Base-by-base conservation (phyloP, 2,329 filamentous ascomycete genomes). In the Aphanoascus verrucosus region DNA sequence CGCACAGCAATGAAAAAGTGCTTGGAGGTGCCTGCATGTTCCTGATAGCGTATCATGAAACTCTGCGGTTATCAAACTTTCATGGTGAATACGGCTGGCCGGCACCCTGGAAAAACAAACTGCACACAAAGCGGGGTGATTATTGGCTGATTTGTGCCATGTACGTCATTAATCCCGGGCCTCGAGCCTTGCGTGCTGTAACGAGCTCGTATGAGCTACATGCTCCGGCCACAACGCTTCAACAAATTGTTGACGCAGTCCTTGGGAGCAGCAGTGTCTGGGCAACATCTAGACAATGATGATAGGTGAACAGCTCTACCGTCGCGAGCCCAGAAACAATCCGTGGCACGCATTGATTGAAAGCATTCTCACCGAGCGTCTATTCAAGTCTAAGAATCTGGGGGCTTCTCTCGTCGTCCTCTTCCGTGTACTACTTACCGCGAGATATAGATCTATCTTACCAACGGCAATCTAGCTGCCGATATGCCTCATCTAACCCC, bases 151-250 rank as follows among this genome's bases (percentile, higher is more conserved):
- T 4, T 28, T 20, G 31, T 34, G 28, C 15, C 20, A 19, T n/a
- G 15, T 51, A 51, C 49, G 49, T 51, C 49, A 51, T 51, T 28
- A 5, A 19, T 23, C 35, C 12, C 23, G 17, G 20, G 41, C 15
- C 20, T 17, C 9, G 12, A 43, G 3, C 14, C 37, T 32, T n/a
- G 32, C 6, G 47, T 49, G 31, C 23, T 42, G 49, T 43, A 11
- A 44, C 40, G 8, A n/a, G 4, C 37, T 40, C 20, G 28, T 43
- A 51, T 31, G 17, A 40, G 23, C 44, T 51, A 51, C 49, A 51
- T 37, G 48, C 37, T 44, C 15, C 19, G 40, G 38, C 44, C 49
- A 51, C 49, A 51, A 51, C 49, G 17, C 35, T 51, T 51, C 49
- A 51, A 51, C 49, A 51, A 51, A 44, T 35, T 51, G 49, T 51